Evolutionary conservation across 169 alveolate species (phyloP).

Genomic region (Cryptosporidium meleagridis): DNA sequence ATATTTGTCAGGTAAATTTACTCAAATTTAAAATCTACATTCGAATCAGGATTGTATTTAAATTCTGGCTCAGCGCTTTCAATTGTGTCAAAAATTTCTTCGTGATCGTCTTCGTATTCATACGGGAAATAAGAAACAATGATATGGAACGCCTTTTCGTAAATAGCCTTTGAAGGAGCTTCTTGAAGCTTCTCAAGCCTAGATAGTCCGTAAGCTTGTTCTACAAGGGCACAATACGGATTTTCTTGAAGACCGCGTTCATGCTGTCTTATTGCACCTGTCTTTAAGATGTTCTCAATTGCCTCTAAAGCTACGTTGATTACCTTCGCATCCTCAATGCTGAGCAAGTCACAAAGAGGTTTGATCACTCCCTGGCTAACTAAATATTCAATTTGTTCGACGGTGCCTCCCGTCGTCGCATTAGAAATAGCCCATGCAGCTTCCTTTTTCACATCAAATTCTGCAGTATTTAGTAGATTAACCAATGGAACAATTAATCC

Average conservation of each 20-base stretch:
- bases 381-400: conserved; percentile 88
- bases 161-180: conserved; percentile 82
- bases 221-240: conserved; percentile 87
- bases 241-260: conserved; percentile 84
- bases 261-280: conserved; percentile 87
- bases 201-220: conserved; percentile 83
- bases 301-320: conserved; percentile 93
- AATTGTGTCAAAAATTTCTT: conserved; percentile 23
- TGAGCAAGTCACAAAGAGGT: conserved; percentile 88
- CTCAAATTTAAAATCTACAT: conserved; percentile 42
- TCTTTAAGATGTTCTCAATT: conserved; percentile 90
- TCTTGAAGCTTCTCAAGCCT: conserved; percentile 83
- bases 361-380: conserved; percentile 92
- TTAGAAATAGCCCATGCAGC: conserved; percentile 98
- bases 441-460: conserved; percentile 94
- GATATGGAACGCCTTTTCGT: conserved; percentile 82
- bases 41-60: conserved; percentile 31
- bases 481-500: conserved; percentile 88
- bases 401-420: conserved; percentile 92
- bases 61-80: conserved; percentile 22
- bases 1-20: background rate
- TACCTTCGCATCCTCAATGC: conserved; percentile 90
- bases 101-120: conserved; percentile 68
- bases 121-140: conserved; percentile 81
- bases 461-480: conserved; percentile 88